These are phyloP conservation scores for Artemisia tridentata DNA, from an alignment of 129 eudicot species.

Conservation along the genomic window DNA sequence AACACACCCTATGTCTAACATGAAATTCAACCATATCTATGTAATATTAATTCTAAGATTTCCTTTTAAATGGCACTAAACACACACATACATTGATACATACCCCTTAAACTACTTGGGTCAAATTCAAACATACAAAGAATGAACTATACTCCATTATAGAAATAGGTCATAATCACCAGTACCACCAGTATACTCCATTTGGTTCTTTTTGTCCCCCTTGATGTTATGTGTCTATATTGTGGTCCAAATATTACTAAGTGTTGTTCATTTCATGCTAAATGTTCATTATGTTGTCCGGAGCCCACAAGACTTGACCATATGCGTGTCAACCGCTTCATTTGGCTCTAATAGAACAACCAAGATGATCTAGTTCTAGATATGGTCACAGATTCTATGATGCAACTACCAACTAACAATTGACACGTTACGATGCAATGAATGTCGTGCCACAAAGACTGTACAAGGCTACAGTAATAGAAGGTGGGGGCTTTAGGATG, in stretches of 20 bases:
- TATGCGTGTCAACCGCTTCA: conserved; percentile 19
- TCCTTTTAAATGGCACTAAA: not conserved
- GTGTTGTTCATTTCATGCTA: conserved; percentile 3
- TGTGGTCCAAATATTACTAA: conserved; percentile 25
- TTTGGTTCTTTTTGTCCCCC: conserved; percentile 26
- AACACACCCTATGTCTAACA: no score
- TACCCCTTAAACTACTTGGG: not conserved
- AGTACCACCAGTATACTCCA: conserved; percentile 22
- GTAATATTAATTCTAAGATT: not conserved
- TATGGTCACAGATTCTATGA: conserved; percentile 25
- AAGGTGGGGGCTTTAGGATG: not conserved
- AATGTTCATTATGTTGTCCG: not conserved
- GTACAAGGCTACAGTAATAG: not conserved
- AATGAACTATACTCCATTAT: conserved; percentile 12
- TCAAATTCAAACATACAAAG: conserved; percentile 27
- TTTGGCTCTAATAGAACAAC: not conserved
- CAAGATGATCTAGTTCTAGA: conserved; percentile 17
- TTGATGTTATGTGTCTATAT: conserved; percentile 30
- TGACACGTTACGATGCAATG: conserved; percentile 19
- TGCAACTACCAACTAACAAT: not conserved
- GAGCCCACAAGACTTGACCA: conserved; percentile 25
- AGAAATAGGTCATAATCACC: conserved; percentile 21
- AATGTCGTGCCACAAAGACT: not conserved
- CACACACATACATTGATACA: not conserved
- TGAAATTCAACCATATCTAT: conserved; percentile 7